Percentiles rank a stretch among this genome's conserved stretches.
Conservation (phyloP, 2,329 filamentous ascomycete genomes). For the Cadophora gregata region DNA sequence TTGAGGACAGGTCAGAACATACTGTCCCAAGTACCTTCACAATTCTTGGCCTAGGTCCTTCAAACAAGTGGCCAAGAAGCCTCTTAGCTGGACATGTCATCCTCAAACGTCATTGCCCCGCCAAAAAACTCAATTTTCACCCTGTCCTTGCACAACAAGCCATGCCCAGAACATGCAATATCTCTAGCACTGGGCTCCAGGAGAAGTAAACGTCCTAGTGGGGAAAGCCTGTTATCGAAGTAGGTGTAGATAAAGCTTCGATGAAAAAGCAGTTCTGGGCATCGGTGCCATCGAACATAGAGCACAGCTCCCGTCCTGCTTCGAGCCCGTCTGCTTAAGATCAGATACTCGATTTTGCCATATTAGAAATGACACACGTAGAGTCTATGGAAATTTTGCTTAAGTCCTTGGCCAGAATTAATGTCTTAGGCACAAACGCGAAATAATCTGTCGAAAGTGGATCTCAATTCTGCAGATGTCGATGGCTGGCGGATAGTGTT, state of each 20-base stretch:
- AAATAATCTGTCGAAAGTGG: constrained; percentile 5
- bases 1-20: neutral
- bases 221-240: constrained; percentile 35
- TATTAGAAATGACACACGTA: constrained; percentile 36
- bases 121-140: constrained; percentile 29
- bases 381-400: constrained; percentile 17
- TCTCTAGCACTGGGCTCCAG: constrained; percentile 31
- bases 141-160: constrained; percentile 39
- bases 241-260: constrained; percentile 27
- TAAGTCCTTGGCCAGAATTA: constrained; percentile 3
- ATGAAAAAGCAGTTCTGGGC: constrained; percentile 36
- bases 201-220: constrained; percentile 30
- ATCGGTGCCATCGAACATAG: constrained; percentile 41
- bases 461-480: neutral
- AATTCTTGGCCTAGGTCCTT: neutral
- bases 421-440: constrained; percentile 21
- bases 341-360: constrained; percentile 36
- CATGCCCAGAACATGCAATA: constrained; percentile 44
- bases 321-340: constrained; percentile 11
- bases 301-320: constrained; percentile 23
- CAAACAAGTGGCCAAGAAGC: neutral
- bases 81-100: neutral
- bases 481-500: constrained; percentile 16
- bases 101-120: neutral
- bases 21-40: neutral